Conservation (phyloP, 148 eudicot species). For the Pharnaceum exiguum region DNA sequence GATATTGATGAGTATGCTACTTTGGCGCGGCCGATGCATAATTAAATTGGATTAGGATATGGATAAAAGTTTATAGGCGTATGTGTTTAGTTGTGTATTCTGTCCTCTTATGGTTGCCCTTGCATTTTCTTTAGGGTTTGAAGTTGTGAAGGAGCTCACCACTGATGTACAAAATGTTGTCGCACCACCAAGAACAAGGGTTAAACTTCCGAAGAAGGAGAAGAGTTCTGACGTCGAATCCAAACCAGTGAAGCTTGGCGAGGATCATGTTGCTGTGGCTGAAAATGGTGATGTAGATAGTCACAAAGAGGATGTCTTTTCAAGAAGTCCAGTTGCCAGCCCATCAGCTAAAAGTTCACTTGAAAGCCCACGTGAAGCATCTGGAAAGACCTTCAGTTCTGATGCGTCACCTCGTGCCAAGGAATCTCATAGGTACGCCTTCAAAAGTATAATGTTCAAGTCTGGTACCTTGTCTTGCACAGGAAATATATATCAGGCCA, state of each 20-base stretch:
- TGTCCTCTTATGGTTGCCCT: not conserved
- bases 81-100: not conserved
- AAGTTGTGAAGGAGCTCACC: conserved; percentile 82
- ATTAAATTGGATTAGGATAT: too few relatives aligned
- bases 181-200: conserved; percentile 82
- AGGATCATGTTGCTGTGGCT: conserved; percentile 21
- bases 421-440: conserved; percentile 56
- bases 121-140: conserved; percentile 49
- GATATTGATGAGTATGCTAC: too few relatives aligned
- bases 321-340: conserved; percentile 57
- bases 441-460: too few relatives aligned
- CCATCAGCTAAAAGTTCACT: conserved; percentile 46
- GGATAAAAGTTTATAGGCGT: too few relatives aligned
- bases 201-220: conserved; percentile 41
- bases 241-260: conserved; percentile 30
- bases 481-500: too few relatives aligned
- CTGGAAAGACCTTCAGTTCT: conserved; percentile 24
- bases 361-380: conserved; percentile 42
- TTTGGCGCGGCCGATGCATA: too few relatives aligned
- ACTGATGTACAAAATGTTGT: conserved; percentile 76
- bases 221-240: conserved; percentile 36
- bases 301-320: conserved; percentile 36
- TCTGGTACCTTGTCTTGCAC: too few relatives aligned
- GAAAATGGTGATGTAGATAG: conserved; percentile 34
- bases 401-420: conserved; percentile 61